Conservation (phyloP, 2,329 filamentous ascomycete genomes). For the Blastomyces parvus region DNA sequence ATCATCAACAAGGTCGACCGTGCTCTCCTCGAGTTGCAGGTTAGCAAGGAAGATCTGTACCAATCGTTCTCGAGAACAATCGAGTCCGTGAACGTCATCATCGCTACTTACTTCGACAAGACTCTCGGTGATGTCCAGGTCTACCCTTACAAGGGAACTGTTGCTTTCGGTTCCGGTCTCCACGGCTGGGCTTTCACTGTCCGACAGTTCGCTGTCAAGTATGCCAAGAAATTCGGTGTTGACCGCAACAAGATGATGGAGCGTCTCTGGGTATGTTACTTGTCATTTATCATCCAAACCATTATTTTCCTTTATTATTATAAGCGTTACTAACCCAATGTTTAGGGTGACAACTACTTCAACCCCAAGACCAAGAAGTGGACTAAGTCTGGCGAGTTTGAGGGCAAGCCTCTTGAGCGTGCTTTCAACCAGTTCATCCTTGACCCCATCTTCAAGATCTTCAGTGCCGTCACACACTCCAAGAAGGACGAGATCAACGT, state of each 20-base stretch:
- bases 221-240: slow-evolving; percentile 99
- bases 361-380: slow-evolving; percentile 99
- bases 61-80: slow-evolving; percentile 99
- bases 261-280: slow-evolving; percentile 76
- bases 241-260: slow-evolving; percentile 99
- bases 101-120: slow-evolving; percentile 98
- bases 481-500: slow-evolving; percentile 83
- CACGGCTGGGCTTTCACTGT: slow-evolving; percentile 99
- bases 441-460: slow-evolving; percentile 99
- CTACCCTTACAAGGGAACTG: slow-evolving; percentile 93
- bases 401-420: slow-evolving; percentile 88
- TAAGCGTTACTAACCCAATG: slow-evolving; percentile 19
- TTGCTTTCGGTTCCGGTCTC: slow-evolving; percentile 98
- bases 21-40: slow-evolving; percentile 96
- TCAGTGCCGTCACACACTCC: slow-evolving; percentile 93
- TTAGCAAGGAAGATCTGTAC: slow-evolving; percentile 98
- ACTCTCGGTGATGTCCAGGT: slow-evolving; percentile 95
- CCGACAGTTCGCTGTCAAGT: slow-evolving; percentile 90
- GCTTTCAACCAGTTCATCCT: slow-evolving; percentile 99
- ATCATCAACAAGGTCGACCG: slow-evolving; percentile 99
- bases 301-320: not conserved
- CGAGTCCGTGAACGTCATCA: slow-evolving; percentile 99
- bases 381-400: slow-evolving; percentile 75
- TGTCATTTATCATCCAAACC: not conserved
- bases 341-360: slow-evolving; percentile 92